Evolutionary conservation across 768 basidiomycete species (phyloP).

Genomic region (Tulasnella sp.): DNA sequence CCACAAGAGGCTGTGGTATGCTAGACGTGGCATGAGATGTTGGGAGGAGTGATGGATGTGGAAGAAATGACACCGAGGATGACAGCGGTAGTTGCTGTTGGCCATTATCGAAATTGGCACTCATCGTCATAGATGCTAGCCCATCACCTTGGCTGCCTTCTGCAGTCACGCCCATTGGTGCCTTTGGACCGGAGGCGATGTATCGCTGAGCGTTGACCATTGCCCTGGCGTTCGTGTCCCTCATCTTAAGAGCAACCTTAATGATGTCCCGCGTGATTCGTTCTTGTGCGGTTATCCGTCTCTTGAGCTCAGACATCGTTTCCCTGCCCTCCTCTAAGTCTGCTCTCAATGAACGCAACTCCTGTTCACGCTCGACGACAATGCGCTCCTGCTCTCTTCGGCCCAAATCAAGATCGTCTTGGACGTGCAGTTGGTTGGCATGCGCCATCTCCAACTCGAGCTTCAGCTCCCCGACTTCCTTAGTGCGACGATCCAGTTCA

Average conservation of each 20-base stretch:
- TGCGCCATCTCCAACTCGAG: constrained; percentile 53
- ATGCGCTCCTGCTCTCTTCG: neutral
- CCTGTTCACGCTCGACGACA: constrained; percentile 39
- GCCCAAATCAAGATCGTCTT: constrained; percentile 41
- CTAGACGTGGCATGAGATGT: neutral
- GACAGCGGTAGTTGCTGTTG: neutral
- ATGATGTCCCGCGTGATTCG: constrained; percentile 2
- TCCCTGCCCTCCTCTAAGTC: constrained; percentile 60
- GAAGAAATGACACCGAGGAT: neutral
- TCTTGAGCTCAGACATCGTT: constrained; percentile 50
- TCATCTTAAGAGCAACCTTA: constrained; percentile 23
- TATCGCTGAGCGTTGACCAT: constrained; percentile 36
- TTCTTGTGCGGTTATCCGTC: constrained; percentile 37
- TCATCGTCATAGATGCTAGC: constrained; percentile 2
- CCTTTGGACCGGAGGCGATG: neutral
- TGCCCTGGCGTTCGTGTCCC: constrained; percentile 66
- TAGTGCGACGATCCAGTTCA: constrained; percentile 47
- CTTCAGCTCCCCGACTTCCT: constrained; percentile 52
- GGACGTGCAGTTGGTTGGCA: constrained; percentile 55
- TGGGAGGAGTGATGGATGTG: neutral
- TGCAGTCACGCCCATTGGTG: neutral
- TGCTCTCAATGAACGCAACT: too few relatives aligned
- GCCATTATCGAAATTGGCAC: neutral
- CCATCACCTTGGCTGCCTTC: neutral
- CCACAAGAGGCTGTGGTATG: neutral